These are phyloP conservation scores for Babesia microti DNA, from an alignment of 169 alveolate species.

Conservation along the genomic window DNA sequence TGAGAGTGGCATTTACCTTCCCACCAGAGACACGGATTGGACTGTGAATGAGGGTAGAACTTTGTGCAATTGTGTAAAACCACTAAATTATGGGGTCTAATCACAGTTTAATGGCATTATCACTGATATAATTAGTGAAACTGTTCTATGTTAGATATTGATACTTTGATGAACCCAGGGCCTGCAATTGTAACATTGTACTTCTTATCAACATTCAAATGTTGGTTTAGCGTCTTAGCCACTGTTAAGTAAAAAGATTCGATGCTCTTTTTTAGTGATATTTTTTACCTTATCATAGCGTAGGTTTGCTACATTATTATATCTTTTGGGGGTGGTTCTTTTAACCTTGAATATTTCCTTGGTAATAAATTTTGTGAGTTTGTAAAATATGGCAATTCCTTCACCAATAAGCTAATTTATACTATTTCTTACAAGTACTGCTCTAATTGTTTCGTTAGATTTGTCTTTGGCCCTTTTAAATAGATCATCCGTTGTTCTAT, in stretches of 20 bases:
- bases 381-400: slow-evolving; percentile 26
- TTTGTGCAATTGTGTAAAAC: slow-evolving; percentile 8
- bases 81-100: slow-evolving; percentile 4
- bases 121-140: slow-evolving; percentile 21
- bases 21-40: too few relatives aligned
- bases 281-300: neutral
- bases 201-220: slow-evolving; percentile 13
- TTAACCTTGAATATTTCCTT: slow-evolving; percentile 24
- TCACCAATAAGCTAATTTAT: slow-evolving; percentile 16
- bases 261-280: slow-evolving; percentile 1
- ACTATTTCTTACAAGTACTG: slow-evolving; percentile 27
- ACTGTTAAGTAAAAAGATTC: slow-evolving; percentile 25
- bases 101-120: slow-evolving; percentile 9
- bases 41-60: slow-evolving; percentile 17
- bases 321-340: slow-evolving; percentile 33
- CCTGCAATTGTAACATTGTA: slow-evolving; percentile 40
- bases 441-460: slow-evolving; percentile 18
- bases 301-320: slow-evolving; percentile 10
- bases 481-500: slow-evolving; percentile 16
- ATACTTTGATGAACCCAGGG: slow-evolving; percentile 31
- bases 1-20: too few relatives aligned
- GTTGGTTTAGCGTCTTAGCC: slow-evolving; percentile 4
- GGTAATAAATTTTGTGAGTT: slow-evolving; percentile 21
- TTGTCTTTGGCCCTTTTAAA: slow-evolving; percentile 7
- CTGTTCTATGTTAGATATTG: slow-evolving; percentile 3